Evolutionary conservation across 768 basidiomycete genomes (phyloP).

Genomic region (Mrakia blollopis): DNA sequence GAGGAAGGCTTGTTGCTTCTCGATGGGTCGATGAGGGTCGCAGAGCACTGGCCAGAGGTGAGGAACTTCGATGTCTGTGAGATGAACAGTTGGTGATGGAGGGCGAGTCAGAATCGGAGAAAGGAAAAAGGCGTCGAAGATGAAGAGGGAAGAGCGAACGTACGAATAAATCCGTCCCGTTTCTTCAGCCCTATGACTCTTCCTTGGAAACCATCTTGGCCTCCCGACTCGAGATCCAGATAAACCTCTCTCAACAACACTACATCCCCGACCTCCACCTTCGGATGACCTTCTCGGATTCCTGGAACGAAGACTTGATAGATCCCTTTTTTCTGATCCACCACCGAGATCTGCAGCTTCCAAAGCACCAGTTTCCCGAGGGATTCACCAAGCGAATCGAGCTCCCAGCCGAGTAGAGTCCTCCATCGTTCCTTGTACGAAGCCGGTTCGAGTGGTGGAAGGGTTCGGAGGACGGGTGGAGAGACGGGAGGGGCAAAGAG

Average conservation of each 20-base stretch:
- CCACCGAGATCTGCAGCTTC: constrained; percentile 3
- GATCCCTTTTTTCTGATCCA: too few species aligned
- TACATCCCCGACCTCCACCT: constrained; percentile 42
- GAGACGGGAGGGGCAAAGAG: neutral
- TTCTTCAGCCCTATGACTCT: constrained; percentile 40
- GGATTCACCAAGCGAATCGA: neutral
- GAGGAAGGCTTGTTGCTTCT: constrained; percentile 16
- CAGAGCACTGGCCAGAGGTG: constrained; percentile 9
- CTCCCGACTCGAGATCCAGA: constrained; percentile 33
- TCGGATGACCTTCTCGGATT: constrained; percentile 44
- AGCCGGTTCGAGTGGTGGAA: neutral
- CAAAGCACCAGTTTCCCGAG: neutral
- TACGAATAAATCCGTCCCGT: constrained; percentile 35
- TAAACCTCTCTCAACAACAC: constrained; percentile 41
- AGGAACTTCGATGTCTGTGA: constrained; percentile 30
- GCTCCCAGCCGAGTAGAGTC: constrained; percentile 6
- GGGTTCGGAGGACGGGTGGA: neutral
- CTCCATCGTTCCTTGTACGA: neutral
- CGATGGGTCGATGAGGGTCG: constrained; percentile 37
- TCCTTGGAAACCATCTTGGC: constrained; percentile 38
- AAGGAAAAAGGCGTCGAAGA: neutral
- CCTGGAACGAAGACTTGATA: constrained; percentile 35
- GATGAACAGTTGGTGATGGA: constrained; percentile 12
- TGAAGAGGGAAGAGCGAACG: constrained; percentile 28
- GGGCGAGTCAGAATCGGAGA: constrained; percentile 5